Evolutionary conservation across 169 alveolate species (phyloP).

Genomic region (Cyclospora cayetanensis): DNA sequence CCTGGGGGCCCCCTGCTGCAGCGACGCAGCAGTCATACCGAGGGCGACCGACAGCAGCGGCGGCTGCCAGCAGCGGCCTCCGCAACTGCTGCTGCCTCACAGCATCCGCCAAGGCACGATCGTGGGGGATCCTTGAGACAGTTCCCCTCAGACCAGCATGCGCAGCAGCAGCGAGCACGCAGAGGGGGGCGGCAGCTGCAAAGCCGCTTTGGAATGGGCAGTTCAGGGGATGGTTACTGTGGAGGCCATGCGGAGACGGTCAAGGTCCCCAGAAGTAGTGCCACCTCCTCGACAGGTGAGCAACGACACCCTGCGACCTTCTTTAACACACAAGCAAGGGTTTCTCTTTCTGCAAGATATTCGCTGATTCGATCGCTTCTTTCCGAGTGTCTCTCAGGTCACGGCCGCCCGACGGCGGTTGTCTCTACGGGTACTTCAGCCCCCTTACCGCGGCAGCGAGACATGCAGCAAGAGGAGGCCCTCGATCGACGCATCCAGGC

Average conservation of each 20-base stretch:
- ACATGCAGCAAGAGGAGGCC: slow-evolving; percentile 33
- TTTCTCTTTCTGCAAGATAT: too few relatives aligned
- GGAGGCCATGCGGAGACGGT: not conserved
- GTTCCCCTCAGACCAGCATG: slow-evolving; percentile 6
- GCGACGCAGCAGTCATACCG: slow-evolving; percentile 27
- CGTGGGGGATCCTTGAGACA: slow-evolving; percentile 17
- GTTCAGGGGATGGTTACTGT: not conserved
- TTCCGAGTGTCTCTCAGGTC: not conserved
- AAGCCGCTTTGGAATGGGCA: slow-evolving; percentile 1
- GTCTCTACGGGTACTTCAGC: not conserved
- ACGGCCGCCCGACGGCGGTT: not conserved
- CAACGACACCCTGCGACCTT: too few relatives aligned
- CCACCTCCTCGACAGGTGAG: not conserved
- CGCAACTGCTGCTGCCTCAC: not conserved
- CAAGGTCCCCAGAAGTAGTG: slow-evolving; percentile 5
- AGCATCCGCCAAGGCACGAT: slow-evolving; percentile 17
- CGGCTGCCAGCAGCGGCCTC: not conserved
- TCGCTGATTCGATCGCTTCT: too few relatives aligned
- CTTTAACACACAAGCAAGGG: too few relatives aligned
- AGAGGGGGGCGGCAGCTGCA: slow-evolving; percentile 44
- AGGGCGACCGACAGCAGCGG: slow-evolving; percentile 23
- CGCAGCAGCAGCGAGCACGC: slow-evolving; percentile 25
- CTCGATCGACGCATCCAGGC: slow-evolving; percentile 10
- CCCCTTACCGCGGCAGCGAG: slow-evolving; percentile 18
- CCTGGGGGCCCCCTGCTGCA: slow-evolving; percentile 19